Evolutionary conservation across 306 rosid species (phyloP), one percentile per base, ranked within the genome.

Genomic region (Pterocarpus santalinus): DNA sequence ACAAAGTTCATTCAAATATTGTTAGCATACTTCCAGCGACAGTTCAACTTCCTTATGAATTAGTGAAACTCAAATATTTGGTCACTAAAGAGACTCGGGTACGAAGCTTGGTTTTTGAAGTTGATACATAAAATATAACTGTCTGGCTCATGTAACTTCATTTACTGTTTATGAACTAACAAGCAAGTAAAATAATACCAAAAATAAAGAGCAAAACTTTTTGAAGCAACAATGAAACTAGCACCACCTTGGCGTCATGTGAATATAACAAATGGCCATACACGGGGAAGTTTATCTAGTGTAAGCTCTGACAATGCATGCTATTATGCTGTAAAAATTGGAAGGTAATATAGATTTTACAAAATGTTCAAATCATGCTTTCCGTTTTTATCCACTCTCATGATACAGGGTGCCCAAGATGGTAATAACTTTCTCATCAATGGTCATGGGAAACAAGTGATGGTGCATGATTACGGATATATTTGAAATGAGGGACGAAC

Each of bases 91-190:
- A 3, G 22, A 38, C 14, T 73, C 28, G 5, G 60, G 30, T 38
- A 3, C 41, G 9, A 73, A 73, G 30, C 56, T 39, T 73, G 38
- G 32, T 57, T 73, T 36, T 11, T 56, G 65, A 56, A 38, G 55
- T 57, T 58, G 56, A 73, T 44, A 60, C 15, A 8, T 8, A 44
- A 32, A 22, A 39, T 51, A 66, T 22, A 66, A 28, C 13, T 4
- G 65, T 16, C 9, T 39, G 13, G 67, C 39, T 80, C 39, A 39
- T 9, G 14, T 28, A 39, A 52, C 44, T 51, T 52, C 28, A 39
- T 51, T 38, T 17, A 17, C 70, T 34, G 13, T 22, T 38, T 63
- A 7, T 8, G 47, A 43, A 43, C 11, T 43, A 16, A 33, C 61
- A 64, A 34, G 10, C 38, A 35, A 22, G 28, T 5, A 35, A 58